Percentiles rank a stretch among this genome's conserved stretches.
These are phyloP conservation scores for Acacia pycnantha DNA, from an alignment of 331 rosid genomes.

Conservation along the genomic window DNA sequence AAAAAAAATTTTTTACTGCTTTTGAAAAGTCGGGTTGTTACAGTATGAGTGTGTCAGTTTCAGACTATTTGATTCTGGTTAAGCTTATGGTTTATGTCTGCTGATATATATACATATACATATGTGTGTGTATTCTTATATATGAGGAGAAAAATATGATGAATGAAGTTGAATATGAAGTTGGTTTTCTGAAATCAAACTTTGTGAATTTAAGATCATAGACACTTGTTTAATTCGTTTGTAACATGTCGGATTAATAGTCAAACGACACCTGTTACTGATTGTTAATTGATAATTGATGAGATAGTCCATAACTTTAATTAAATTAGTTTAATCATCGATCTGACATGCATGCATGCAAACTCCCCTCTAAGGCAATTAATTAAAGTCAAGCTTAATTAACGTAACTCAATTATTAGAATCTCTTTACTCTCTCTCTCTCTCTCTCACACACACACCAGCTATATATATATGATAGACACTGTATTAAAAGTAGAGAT, in stretches of 20 bases:
- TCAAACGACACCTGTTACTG: too few species aligned
- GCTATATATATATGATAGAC: not conserved
- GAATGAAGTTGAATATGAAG: not conserved
- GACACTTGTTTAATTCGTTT: not conserved
- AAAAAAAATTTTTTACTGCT: too few species aligned
- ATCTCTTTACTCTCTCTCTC: not conserved
- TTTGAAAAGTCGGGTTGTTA: too few species aligned
- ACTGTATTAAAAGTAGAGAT: not conserved
- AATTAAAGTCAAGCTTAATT: not conserved
- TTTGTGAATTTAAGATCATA: not conserved
- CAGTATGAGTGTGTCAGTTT: too few species aligned
- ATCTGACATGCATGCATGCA: not conserved
- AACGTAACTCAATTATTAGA: not conserved
- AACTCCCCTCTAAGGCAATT: not conserved
- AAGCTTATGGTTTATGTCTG: not conserved
- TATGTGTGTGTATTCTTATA: too few species aligned
- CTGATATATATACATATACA: too few species aligned
- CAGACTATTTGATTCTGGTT: not conserved
- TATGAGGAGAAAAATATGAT: not conserved
- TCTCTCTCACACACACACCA: not conserved
- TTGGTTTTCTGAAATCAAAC: not conserved
- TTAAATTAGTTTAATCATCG: not conserved
- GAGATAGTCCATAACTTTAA: too few species aligned
- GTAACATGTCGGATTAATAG: too few species aligned
- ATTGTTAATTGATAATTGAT: not conserved